Evolutionary conservation across 1,139 yeast genomes (phyloP).

Genomic region (Zygosaccharomyces sapae): DNA sequence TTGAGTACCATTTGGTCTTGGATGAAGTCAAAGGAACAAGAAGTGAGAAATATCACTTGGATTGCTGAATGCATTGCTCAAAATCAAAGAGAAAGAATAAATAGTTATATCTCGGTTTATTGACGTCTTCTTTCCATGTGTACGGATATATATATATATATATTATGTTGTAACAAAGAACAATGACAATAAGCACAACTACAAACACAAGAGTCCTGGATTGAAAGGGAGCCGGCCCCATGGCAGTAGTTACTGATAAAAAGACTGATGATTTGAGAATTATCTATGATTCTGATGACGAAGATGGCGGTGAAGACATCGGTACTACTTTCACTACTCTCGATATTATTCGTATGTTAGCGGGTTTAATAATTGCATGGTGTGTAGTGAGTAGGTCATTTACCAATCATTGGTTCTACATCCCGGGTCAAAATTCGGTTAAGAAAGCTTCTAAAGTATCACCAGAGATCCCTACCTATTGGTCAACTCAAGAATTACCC

Average conservation of each 20-base stretch:
- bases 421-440: neutral
- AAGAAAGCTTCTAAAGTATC: neutral
- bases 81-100: constrained; percentile 76
- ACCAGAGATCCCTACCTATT: constrained; percentile 15
- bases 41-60: constrained; percentile 95
- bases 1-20: constrained; percentile 92
- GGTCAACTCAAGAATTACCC: constrained; percentile 18
- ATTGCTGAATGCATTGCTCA: constrained; percentile 96
- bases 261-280: constrained; percentile 10
- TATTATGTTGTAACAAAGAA: neutral
- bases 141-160: constrained; percentile 4
- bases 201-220: neutral
- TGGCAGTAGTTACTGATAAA: constrained; percentile 4
- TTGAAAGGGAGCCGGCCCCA: neutral
- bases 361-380: constrained; percentile 17
- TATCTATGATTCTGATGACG: constrained; percentile 2
- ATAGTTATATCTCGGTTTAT: constrained; percentile 70
- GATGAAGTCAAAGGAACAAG: constrained; percentile 94
- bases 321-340: constrained; percentile 16
- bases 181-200: neutral
- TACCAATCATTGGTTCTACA: constrained; percentile 14
- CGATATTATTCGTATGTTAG: constrained; percentile 20
- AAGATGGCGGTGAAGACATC: constrained; percentile 7
- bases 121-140: constrained; percentile 27
- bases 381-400: constrained; percentile 11